Conservation (phyloP, 2,329 filamentous ascomycete genomes). For the Talaromyces verruculosus region DNA sequence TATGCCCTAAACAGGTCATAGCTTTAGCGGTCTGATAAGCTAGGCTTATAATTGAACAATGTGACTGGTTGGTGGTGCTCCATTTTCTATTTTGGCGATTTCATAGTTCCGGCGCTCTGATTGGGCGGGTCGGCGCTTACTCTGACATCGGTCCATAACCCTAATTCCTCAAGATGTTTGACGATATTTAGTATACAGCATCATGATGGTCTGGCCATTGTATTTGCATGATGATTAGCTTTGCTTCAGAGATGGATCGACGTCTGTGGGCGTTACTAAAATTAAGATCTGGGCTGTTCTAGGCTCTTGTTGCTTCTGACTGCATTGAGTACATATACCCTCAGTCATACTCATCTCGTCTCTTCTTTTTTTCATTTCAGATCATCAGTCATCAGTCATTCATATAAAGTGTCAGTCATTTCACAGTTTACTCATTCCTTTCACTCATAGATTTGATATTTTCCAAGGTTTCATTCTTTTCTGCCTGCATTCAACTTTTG, state of each 20-base stretch:
- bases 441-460: background rate
- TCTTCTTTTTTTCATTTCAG: conserved; percentile 11
- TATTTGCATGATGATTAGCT: background rate
- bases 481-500: background rate
- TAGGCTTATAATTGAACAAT: background rate
- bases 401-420: conserved; percentile 12
- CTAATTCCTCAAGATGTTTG: background rate
- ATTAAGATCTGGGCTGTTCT: conserved; percentile 14
- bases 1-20: background rate
- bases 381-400: conserved; percentile 7
- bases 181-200: background rate
- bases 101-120: conserved; percentile 18
- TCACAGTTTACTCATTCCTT: conserved; percentile 2
- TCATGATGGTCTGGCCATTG: background rate
- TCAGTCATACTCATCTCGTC: background rate
- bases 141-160: conserved; percentile 15
- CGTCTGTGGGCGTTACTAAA: background rate
- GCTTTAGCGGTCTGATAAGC: background rate
- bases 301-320: conserved; percentile 6
- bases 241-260: background rate
- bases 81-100: conserved; percentile 18
- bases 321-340: conserved; percentile 12
- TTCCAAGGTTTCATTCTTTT: conserved; percentile 10
- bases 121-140: conserved; percentile 21
- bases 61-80: background rate